phyloP scores from a whole-genome alignment of 2,329 filamentous ascomycete genomes.

The Erysiphe pulchra region DNA sequence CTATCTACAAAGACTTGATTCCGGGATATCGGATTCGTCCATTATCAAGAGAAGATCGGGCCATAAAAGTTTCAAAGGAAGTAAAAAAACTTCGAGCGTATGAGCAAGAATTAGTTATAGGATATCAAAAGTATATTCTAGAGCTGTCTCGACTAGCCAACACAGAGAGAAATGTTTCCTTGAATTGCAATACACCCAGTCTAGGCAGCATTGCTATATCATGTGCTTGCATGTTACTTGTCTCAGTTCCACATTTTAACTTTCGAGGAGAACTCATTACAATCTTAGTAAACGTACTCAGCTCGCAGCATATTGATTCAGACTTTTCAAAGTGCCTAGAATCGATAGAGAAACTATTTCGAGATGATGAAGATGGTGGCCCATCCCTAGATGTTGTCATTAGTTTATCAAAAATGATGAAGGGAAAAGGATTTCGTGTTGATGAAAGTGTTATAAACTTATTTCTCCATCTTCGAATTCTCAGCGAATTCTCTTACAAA shows the following conservation, averaged over 20 bases:
- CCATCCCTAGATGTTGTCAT: conserved; percentile 69
- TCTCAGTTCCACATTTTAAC: conserved; percentile 85
- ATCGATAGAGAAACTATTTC: conserved; percentile 59
- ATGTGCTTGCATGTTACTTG: conserved; percentile 61
- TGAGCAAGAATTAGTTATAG: conserved; percentile 64
- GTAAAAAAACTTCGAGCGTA: conserved; percentile 60
- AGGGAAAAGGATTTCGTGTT: conserved; percentile 54
- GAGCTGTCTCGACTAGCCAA: conserved; percentile 45
- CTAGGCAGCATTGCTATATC: conserved; percentile 55
- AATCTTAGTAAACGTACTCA: conserved; percentile 66
- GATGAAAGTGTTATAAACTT: conserved; percentile 73
- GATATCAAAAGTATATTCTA: conserved; percentile 67
- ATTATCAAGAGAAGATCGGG: conserved; percentile 44
- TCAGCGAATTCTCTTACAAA: conserved; percentile 70
- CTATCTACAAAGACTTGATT: conserved; percentile 87
- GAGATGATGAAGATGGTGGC: conserved; percentile 69
- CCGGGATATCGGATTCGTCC: conserved; percentile 88
- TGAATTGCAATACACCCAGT: conserved; percentile 18
- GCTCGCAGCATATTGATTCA: conserved; percentile 40
- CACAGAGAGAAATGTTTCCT: conserved; percentile 17
- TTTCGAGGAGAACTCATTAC: conserved; percentile 71
- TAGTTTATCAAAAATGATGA: conserved; percentile 86
- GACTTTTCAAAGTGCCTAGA: conserved; percentile 57
- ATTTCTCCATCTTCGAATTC: conserved; percentile 67
- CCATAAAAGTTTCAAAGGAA: conserved; percentile 73